These are phyloP conservation scores for Porphyrellus cyaneotinctus DNA, from an alignment of 768 basidiomycete genomes.

Conservation along the genomic window DNA sequence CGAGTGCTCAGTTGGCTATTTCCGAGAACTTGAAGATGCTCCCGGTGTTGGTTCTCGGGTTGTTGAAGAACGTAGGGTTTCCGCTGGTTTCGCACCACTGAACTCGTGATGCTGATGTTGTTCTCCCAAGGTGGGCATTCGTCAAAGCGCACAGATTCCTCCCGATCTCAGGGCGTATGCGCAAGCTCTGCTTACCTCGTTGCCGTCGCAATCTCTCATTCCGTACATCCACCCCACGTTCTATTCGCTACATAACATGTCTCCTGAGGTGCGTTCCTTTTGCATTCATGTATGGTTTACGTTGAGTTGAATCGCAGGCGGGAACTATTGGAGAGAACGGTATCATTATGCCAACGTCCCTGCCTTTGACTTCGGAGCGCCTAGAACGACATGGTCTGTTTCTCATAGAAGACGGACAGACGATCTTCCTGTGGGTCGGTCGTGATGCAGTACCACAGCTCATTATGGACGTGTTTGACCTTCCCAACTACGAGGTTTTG, in stretches of 20 bases:
- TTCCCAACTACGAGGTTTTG: constrained; percentile 82
- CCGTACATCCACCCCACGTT: constrained; percentile 95
- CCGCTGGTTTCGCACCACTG: background rate
- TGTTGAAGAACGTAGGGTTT: constrained; percentile 84
- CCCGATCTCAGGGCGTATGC: constrained; percentile 96
- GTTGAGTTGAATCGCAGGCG: constrained; percentile 46
- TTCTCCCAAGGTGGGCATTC: constrained; percentile 70
- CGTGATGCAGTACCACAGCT: constrained; percentile 96
- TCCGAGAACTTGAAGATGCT: constrained; percentile 94
- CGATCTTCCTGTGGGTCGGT: constrained; percentile 98
- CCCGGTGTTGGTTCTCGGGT: constrained; percentile 82
- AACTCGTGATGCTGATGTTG: background rate
- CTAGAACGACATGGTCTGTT: constrained; percentile 93
- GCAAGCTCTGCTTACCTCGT: constrained; percentile 83
- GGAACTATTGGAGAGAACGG: constrained; percentile 90
- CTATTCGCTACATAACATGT: constrained; percentile 96
- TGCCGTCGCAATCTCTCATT: constrained; percentile 87
- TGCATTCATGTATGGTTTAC: background rate
- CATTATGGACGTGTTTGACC: constrained; percentile 88
- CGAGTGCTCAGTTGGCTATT: constrained; percentile 89
- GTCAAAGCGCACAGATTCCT: constrained; percentile 96
- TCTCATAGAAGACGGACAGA: constrained; percentile 96
- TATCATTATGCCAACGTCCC: constrained; percentile 78
- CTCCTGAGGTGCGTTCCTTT: constrained; percentile 61
- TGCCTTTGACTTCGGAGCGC: constrained; percentile 92